Evolutionary conservation across 176 grass and related monocot species (phyloP).

Genomic region (Otatea glauca): DNA sequence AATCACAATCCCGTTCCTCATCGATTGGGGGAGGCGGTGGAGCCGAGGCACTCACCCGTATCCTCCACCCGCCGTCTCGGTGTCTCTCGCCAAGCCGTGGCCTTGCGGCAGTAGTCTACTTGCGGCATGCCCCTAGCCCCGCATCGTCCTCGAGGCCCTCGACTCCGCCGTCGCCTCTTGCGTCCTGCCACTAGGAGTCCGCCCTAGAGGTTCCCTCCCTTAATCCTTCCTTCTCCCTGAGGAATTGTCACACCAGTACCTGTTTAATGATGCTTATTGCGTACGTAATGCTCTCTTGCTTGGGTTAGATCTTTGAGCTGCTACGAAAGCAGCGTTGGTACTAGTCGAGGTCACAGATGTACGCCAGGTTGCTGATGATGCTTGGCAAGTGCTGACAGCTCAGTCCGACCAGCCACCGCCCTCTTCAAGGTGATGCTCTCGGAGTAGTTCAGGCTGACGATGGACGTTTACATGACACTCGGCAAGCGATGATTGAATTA

Average conservation of each 20-base stretch:
- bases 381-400: slow-evolving; percentile 84
- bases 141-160: too few species aligned
- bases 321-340: slow-evolving; percentile 89
- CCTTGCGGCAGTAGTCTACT: too few species aligned
- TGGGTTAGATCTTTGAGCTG: slow-evolving; percentile 74
- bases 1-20: too few species aligned
- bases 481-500: too few species aligned
- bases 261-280: slow-evolving; percentile 6
- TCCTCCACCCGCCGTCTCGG: too few species aligned
- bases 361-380: slow-evolving; percentile 75
- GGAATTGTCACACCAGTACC: neutral
- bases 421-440: slow-evolving; percentile 75
- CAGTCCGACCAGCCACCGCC: slow-evolving; percentile 48
- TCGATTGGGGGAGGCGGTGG: too few species aligned
- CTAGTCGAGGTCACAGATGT: slow-evolving; percentile 77
- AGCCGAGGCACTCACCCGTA: too few species aligned
- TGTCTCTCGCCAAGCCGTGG: too few species aligned
- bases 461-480: slow-evolving; percentile 83
- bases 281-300: neutral
- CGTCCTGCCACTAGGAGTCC: too few species aligned
- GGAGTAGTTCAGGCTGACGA: slow-evolving; percentile 59
- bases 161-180: too few species aligned
- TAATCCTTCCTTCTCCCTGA: neutral
- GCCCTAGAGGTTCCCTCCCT: too few species aligned
- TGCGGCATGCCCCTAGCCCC: too few species aligned